Base-by-base conservation (phyloP, 345 rosid species). In the Anacardium occidentale region DNA sequence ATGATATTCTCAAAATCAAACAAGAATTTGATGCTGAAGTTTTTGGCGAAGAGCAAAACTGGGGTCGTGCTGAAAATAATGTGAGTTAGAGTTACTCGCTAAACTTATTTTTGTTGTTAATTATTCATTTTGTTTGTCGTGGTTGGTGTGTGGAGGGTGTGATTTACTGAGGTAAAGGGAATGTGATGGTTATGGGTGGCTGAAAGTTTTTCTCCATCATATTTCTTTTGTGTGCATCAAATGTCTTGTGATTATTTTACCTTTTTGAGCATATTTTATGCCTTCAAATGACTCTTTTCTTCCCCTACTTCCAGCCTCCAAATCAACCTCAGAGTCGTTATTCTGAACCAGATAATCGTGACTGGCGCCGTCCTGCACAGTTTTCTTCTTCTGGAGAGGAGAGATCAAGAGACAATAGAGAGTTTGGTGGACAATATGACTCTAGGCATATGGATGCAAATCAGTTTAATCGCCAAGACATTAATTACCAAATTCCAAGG, bases 271-370 rank as follows among this genome's bases (percentile, higher is more conserved):
- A 34, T 34, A 34, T 34, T 48, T 17, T 51, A 20, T 14, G 4
- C 54, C 15, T 29, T 17, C 40, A 15, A 20, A 26, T 63, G 34
- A 64, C 10, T 40, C 6, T 14, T n/a, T 73, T 53, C 1, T 0
- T n/a, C n/a, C n/a, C 42, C 21, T 37, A 65, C 52, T 14, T 56
- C 15, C 83, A 89, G 97, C 79, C 74, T 21, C 79, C 73, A 56
- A 83, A 5, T 82, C 90, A 83, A 79, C 21, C 74, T 77, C 94
- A 73, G 76, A 78, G 66, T 75, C 94, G 98, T 44, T 92, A 80
- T 71, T 76, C 88, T 37, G 96, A 95, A 83, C 85, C 89, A 42
- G 98, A 92, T 80, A 95, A 80, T 77, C 98, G 98, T 67, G 96
- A 95, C 69, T 92, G 97, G 98, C 96, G 89, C 32, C 97, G 97